A percentile compares a stretch with the other conserved stretches of the same genome.
These are phyloP conservation scores for Stylosanthes scabra DNA, from an alignment of 331 rosid genomes.

Conservation along the genomic window DNA sequence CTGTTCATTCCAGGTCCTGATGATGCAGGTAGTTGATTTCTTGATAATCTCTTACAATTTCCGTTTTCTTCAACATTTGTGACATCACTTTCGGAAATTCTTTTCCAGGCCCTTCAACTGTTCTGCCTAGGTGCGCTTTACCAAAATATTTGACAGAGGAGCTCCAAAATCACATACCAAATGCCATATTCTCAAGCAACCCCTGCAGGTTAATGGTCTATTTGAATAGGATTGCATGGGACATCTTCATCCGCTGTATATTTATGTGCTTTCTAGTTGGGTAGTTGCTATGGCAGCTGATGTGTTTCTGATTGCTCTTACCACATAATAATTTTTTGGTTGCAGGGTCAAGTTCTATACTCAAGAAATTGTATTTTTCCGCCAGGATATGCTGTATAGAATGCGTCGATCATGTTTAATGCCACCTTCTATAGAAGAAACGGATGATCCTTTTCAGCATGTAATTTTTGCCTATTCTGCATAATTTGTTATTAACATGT, in stretches of 20 bases:
- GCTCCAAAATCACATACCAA: conserved; percentile 76
- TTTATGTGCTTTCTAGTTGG: conserved; percentile 24
- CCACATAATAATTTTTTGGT: conserved; percentile 34
- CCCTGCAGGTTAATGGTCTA: conserved; percentile 80
- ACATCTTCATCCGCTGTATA: conserved; percentile 18
- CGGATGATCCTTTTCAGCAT: conserved; percentile 88
- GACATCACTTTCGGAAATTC: conserved; percentile 28
- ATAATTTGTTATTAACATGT: conserved; percentile 17
- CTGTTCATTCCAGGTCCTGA: conserved; percentile 97
- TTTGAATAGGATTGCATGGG: conserved; percentile 28
- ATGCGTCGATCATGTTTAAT: conserved; percentile 89
- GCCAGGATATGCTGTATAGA: conserved; percentile 84
- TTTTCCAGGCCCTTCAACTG: conserved; percentile 76
- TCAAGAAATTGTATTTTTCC: conserved; percentile 87
- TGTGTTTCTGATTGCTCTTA: conserved; percentile 37
- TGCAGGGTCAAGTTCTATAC: conserved; percentile 82
- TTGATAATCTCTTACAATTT: conserved; percentile 21
- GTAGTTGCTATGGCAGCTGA: conserved; percentile 27
- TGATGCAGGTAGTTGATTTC: conserved; percentile 74
- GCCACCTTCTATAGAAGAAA: conserved; percentile 87
- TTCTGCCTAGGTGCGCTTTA: conserved; percentile 76
- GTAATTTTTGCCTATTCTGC: conserved; percentile 45
- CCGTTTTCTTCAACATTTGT: conserved; percentile 10
- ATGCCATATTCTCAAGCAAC: conserved; percentile 87
- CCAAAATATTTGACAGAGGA: conserved; percentile 89